Evolutionary conservation across 2,329 filamentous ascomycete species (phyloP), one percentile per base, ranked within the genome.

Genomic region (Microdochium nivale): DNA sequence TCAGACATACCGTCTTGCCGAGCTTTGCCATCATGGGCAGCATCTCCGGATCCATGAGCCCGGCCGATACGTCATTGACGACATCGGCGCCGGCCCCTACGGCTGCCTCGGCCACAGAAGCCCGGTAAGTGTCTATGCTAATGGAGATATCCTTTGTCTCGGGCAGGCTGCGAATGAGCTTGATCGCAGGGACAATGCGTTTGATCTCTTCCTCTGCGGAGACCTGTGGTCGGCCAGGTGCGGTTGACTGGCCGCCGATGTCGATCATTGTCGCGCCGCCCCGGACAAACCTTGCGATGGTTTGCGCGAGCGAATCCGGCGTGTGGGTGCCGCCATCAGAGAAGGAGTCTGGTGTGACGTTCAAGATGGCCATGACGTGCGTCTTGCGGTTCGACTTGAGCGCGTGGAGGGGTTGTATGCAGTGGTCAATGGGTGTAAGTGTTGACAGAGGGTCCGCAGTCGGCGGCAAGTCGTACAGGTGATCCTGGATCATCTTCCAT

Each of bases 341-440:
- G 73, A 99, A 99, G 10, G 92, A 97, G 70, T 99, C 92, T 0
- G 92, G 92, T 0, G 94, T 97, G 50, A 95, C 73, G 68, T 99
- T 99, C 47, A 97, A 76, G 56, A 99, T 95, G 51, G 88, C 88
- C 94, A 99, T 99, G 58, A 96, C 71, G 47, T 83, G 81, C 0
- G 92, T 96, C 50, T 72, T 75, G 48, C 84, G 79, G 47, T 76
- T 73, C 7, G 76, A 70, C 30, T 73, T 70, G 27, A 82, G 70
- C 19, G 87, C 76, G 49, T 80, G 79, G 37, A 94, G 69, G 1
- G 81, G 73, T 11, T 75, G 67, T 35, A 78, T 65, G 5, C 66
- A 65, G 5, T 67, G 47, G 2, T 74, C 75, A 33, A 85, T 66
- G 2, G 81, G 80, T 1, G 80, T 83, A 49, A 84, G 65, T 14